Evolutionary conservation across 371 early-diverging fungal species (phyloP).

Genomic region (Mucor saturninus): DNA sequence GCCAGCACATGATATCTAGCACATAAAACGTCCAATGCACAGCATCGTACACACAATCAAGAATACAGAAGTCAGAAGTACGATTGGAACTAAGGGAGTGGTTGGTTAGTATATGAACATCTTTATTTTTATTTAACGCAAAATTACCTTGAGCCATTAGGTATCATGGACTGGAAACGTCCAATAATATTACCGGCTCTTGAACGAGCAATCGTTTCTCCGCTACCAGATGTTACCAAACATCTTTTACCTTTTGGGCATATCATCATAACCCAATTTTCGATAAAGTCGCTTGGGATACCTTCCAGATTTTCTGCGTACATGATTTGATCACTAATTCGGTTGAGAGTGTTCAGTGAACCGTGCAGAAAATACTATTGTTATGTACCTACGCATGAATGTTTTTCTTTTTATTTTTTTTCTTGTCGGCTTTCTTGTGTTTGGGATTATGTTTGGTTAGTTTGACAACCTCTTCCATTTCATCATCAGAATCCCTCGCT

Average conservation of each 20-base stretch:
- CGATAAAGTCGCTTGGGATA: slow-evolving; percentile 56
- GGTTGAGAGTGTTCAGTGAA: neutral
- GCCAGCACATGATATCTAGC: slow-evolving; percentile 70
- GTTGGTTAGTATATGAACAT: neutral
- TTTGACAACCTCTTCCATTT: slow-evolving; percentile 22
- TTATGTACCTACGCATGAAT: slow-evolving; percentile 22
- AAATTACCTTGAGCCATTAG: slow-evolving; percentile 54
- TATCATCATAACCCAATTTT: slow-evolving; percentile 57
- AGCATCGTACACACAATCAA: slow-evolving; percentile 68
- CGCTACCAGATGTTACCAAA: slow-evolving; percentile 53
- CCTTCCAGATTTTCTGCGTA: slow-evolving; percentile 61
- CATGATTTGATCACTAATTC: slow-evolving; percentile 61
- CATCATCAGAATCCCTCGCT: slow-evolving; percentile 30
- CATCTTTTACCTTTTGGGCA: slow-evolving; percentile 70
- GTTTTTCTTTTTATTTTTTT: slow-evolving; percentile 23
- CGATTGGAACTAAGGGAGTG: slow-evolving; percentile 3
- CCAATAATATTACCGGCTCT: slow-evolving; percentile 46
- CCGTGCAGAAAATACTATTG: neutral
- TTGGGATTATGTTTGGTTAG: slow-evolving; percentile 5
- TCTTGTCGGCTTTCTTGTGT: slow-evolving; percentile 19
- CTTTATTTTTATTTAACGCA: neutral
- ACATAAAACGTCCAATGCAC: slow-evolving; percentile 63
- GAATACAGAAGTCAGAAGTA: slow-evolving; percentile 58
- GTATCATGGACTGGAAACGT: slow-evolving; percentile 61
- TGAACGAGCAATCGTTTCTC: slow-evolving; percentile 42